Evolutionary conservation across 1,139 yeast genomes (phyloP).

Genomic region (Protomyces lactucae-debilis): DNA sequence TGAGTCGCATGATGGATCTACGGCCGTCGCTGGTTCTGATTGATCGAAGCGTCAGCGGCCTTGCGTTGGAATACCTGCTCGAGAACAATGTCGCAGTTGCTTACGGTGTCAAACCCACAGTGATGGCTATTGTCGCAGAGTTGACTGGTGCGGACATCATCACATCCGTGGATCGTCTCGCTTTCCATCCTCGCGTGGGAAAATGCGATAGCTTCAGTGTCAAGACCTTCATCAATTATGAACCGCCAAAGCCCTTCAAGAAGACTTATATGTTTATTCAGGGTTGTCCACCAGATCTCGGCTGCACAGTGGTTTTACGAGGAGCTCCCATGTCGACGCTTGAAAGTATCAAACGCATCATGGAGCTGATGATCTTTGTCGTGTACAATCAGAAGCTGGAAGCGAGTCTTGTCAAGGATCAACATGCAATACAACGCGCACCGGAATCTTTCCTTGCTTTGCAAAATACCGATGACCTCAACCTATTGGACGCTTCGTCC

Average conservation of each 20-base stretch:
- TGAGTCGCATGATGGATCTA: conserved; percentile 68
- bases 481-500: neutral
- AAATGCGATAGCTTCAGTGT: conserved; percentile 68
- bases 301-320: conserved; percentile 75
- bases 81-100: conserved; percentile 70
- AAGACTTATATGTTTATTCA: conserved; percentile 72
- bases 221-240: conserved; percentile 53
- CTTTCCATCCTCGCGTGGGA: conserved; percentile 61
- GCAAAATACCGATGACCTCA: conserved; percentile 30
- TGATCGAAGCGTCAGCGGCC: conserved; percentile 77
- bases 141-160: conserved; percentile 79
- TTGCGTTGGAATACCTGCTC: conserved; percentile 67
- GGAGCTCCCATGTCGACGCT: conserved; percentile 61
- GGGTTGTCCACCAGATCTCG: conserved; percentile 69
- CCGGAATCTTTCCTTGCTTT: conserved; percentile 38
- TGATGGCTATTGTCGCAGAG: conserved; percentile 71
- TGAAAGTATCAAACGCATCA: conserved; percentile 66
- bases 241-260: conserved; percentile 42
- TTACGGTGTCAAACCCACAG: conserved; percentile 73
- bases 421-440: conserved; percentile 46
- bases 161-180: conserved; percentile 59
- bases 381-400: conserved; percentile 75
- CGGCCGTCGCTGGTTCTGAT: conserved; percentile 76
- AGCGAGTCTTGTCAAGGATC: conserved; percentile 72
- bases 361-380: conserved; percentile 74